Base-by-base conservation (phyloP, 768 basidiomycete species). In the Tulasnella sp. region DNA sequence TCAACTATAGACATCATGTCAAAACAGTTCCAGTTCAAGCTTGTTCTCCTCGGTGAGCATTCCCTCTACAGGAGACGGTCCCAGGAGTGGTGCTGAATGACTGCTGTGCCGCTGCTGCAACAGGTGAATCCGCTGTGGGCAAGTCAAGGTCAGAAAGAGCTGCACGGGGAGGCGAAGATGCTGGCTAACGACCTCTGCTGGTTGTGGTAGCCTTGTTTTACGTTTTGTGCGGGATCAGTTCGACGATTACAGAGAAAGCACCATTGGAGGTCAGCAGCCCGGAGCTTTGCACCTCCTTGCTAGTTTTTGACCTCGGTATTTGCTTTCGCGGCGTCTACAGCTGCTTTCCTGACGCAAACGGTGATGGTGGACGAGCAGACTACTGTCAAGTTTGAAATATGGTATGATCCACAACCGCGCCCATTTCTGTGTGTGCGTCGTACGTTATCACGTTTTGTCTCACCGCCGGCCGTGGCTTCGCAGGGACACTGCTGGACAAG, bases 301-400 rank as follows among this genome's bases (percentile, higher is more conserved):
- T 68, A 68, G 10, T 62, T 68, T 68, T 44, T 56, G 38, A 42
- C 39, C 16, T 34, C 24, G 16, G 72, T 38, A 40, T 83, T 82
- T 81, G 76, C 68, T 52, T 39, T 78, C 62, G n/a, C 12, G 18
- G 27, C 34, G 5, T 68, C 36, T 80, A 79, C 83, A 95, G 97
- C 97, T 80, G 97, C 97, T 46, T 99, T 99, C 89, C 86, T 99
- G 82, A 98, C 98, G n/a, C 97, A 99, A 86, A 98, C 97, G 3
- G 94, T 99, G 42, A 92, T 91, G 18, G 89, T 98, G 56, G 93
- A 96, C 74, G 93, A 96, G 84, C 91, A 92, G 81, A 94, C 94
- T 34, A 92, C 92, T 34, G 94, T 99, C 84, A 99, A 99, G 89
- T 99, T 99, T 84, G 97, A 98, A 88, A 97, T 97, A 84, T 97